Conservation (phyloP, 768 basidiomycete genomes). For the Pisolithus microcarpus region DNA sequence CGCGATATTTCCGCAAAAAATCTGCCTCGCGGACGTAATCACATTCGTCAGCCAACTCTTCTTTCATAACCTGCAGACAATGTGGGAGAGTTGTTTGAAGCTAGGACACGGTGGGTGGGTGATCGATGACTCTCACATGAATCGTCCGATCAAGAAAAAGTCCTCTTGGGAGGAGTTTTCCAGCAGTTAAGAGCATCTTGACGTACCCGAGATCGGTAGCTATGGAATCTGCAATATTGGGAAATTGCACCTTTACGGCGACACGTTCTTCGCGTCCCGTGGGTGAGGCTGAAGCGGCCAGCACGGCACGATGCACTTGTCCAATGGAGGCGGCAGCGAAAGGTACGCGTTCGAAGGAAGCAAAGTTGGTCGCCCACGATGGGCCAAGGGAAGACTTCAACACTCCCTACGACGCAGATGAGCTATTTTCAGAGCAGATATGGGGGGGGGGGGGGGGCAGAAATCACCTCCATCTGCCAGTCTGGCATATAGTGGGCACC, state of each 20-base stretch:
- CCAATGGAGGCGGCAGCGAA: constrained; percentile 97
- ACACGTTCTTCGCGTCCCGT: constrained; percentile 51
- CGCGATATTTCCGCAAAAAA: constrained; percentile 56
- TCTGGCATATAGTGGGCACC: constrained; percentile 98
- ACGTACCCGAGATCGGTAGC: constrained; percentile 83
- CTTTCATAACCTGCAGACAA: constrained; percentile 66
- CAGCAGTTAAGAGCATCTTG: constrained; percentile 72
- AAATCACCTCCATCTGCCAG: constrained; percentile 88
- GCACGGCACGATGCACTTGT: constrained; percentile 78
- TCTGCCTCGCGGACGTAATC: constrained; percentile 80
- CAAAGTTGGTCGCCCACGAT: constrained; percentile 66
- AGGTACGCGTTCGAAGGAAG: constrained; percentile 73
- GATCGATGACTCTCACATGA: constrained; percentile 34
- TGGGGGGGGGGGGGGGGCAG: neutral
- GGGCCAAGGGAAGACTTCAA: constrained; percentile 66
- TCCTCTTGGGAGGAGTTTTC: constrained; percentile 77
- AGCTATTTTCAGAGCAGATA: neutral
- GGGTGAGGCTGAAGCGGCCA: constrained; percentile 46
- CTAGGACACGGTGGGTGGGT: neutral
- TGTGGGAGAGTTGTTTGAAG: neutral
- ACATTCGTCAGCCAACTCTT: constrained; percentile 89
- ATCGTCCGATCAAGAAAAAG: constrained; percentile 87
- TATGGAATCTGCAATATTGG: constrained; percentile 82
- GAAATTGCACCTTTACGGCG: constrained; percentile 92
- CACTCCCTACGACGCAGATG: constrained; percentile 44